Conservation (phyloP, 805 yeast species). For the Candida oleophila region DNA sequence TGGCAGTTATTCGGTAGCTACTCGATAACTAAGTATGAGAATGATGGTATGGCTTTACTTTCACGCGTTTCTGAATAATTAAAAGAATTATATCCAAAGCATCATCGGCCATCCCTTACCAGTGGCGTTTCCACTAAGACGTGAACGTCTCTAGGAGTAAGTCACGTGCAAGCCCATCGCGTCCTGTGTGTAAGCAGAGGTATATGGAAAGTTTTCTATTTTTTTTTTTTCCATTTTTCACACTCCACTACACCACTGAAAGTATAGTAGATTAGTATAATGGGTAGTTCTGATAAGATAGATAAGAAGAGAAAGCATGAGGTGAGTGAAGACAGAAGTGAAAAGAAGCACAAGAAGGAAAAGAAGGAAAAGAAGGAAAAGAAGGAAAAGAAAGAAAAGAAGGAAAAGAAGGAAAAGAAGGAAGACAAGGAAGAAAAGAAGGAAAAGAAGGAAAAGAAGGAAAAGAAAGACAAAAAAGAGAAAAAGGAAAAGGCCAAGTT, state of each 20-base stretch:
- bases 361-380: constrained; percentile 41
- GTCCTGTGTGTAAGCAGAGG: neutral
- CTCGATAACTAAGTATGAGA: too few species aligned
- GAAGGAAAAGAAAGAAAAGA: constrained; percentile 35
- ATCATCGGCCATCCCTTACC: too few species aligned
- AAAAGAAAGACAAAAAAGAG: constrained; percentile 13
- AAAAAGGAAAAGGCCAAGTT: constrained; percentile 12
- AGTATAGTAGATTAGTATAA: constrained; percentile 8
- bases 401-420: constrained; percentile 27
- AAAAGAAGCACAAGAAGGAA: constrained; percentile 16
- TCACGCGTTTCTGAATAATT: too few species aligned
- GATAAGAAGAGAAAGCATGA: constrained; percentile 20
- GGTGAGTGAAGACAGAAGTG: constrained; percentile 8
- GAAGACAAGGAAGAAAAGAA: constrained; percentile 24
- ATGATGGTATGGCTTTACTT: too few species aligned
- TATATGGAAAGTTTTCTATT: neutral
- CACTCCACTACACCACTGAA: neutral
- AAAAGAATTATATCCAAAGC: too few species aligned
- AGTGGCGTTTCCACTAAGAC: too few species aligned
- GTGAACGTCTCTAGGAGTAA: neutral
- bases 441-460: constrained; percentile 18
- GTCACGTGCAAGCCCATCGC: neutral
- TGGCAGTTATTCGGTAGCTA: too few species aligned
- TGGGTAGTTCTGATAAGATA: constrained; percentile 15
- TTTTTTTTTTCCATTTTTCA: neutral